phyloP scores from a whole-genome alignment of 1,284 basidiomycete species.

The Cystobasidium sp. region DNA sequence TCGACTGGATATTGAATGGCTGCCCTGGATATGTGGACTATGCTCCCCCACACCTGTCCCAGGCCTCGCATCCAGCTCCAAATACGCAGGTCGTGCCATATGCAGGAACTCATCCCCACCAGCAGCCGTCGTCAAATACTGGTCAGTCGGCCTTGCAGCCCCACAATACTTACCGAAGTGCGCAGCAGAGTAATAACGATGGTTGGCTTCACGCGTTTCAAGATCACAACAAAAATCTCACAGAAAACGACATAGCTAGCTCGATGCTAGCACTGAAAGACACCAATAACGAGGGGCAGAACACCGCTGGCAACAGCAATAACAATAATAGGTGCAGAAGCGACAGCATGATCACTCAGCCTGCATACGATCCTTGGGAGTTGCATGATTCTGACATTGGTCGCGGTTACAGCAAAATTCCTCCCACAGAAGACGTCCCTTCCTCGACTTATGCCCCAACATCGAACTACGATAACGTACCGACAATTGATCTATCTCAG shows the following conservation, averaged over 20 bases:
- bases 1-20: slow-evolving; percentile 36
- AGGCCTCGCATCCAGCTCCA: not conserved
- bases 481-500: not conserved
- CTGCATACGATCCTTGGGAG: slow-evolving; percentile 3
- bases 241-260: slow-evolving; percentile 9
- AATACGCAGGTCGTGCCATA: slow-evolving; percentile 19
- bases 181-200: slow-evolving; percentile 1
- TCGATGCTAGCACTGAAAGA: slow-evolving; percentile 23
- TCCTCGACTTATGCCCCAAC: not conserved
- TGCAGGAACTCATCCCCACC: not conserved
- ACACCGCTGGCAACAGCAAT: not conserved
- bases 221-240: not conserved
- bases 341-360: slow-evolving; percentile 16
- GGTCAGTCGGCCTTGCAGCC: slow-evolving; percentile 10
- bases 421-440: not conserved
- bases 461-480: not conserved
- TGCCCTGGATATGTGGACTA: slow-evolving; percentile 23
- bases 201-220: slow-evolving; percentile 13
- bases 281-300: not conserved
- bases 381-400: not conserved
- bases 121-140: not conserved
- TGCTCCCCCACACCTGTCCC: not conserved
- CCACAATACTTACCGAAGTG: not conserved
- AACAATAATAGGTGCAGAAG: slow-evolving; percentile 17
- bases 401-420: slow-evolving; percentile 13